Evolutionary conservation across 2,329 filamentous ascomycete genomes (phyloP).

Genomic region (Fusarium sublunatum): DNA sequence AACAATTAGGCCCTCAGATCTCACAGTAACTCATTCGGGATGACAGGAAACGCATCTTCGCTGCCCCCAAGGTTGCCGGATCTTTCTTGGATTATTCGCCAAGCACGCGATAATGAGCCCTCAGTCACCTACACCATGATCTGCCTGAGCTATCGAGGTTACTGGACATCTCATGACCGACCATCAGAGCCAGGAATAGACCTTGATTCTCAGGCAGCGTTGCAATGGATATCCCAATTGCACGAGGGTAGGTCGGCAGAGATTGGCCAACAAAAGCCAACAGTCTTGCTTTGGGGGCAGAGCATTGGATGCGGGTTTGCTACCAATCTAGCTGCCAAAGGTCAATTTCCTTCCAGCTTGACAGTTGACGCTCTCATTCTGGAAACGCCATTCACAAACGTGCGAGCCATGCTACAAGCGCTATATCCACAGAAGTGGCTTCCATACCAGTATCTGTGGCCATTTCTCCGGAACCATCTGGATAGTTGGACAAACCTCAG

Average conservation of each 20-base stretch:
- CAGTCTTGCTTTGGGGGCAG: slow-evolving; percentile 78
- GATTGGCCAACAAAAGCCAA: slow-evolving; percentile 43
- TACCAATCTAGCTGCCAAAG: slow-evolving; percentile 64
- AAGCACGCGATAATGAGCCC: slow-evolving; percentile 55
- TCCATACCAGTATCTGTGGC: slow-evolving; percentile 79
- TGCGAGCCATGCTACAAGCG: slow-evolving; percentile 75
- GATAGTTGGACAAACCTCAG: slow-evolving; percentile 65
- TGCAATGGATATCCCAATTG: slow-evolving; percentile 68
- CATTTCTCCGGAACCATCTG: slow-evolving; percentile 75
- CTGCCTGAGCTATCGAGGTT: slow-evolving; percentile 75
- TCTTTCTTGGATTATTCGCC: slow-evolving; percentile 63
- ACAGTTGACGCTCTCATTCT: slow-evolving; percentile 67
- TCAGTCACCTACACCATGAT: slow-evolving; percentile 60
- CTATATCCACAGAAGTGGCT: slow-evolving; percentile 84
- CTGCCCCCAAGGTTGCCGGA: slow-evolving; percentile 67
- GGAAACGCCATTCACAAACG: slow-evolving; percentile 80
- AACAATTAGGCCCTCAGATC: background rate
- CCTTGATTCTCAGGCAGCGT: slow-evolving; percentile 72
- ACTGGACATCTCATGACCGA: slow-evolving; percentile 80
- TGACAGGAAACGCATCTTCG: slow-evolving; percentile 68
- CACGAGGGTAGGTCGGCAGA: slow-evolving; percentile 46
- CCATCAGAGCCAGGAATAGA: slow-evolving; percentile 78
- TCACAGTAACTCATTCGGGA: slow-evolving; percentile 16
- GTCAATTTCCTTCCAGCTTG: slow-evolving; percentile 52
- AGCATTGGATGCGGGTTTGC: slow-evolving; percentile 80